phyloP scores from a whole-genome alignment of 2,329 filamentous ascomycete genomes.

The Emergomyces orientalis region DNA sequence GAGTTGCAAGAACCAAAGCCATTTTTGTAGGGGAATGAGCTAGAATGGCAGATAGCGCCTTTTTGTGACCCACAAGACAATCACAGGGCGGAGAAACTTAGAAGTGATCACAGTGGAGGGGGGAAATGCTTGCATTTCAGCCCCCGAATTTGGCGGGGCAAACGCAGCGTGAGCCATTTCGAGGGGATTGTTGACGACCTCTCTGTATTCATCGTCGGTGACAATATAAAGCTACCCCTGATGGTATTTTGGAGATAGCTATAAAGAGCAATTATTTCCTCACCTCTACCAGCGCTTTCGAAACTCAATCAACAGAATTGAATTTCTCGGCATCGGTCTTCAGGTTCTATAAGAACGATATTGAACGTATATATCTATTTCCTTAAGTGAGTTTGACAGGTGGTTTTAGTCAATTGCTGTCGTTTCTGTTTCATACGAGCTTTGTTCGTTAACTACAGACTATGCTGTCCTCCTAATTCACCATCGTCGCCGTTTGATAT shows the following conservation, averaged over 20 bases:
- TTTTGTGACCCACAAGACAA: background rate
- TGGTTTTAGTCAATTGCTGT: background rate
- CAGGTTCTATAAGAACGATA: background rate
- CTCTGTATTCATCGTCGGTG: background rate
- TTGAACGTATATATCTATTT: background rate
- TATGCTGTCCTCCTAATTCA: background rate
- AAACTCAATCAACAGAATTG: background rate
- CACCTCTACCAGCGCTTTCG: background rate
- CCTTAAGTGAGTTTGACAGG: background rate
- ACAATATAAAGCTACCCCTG: background rate
- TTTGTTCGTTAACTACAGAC: too few species aligned
- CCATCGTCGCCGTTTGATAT: background rate
- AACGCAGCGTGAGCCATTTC: background rate
- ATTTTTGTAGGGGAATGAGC: too few species aligned
- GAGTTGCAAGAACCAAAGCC: too few species aligned
- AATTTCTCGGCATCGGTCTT: background rate
- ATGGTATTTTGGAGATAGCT: background rate
- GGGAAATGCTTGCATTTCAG: too few species aligned
- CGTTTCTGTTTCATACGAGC: too few species aligned
- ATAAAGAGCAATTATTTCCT: background rate
- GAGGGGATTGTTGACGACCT: background rate
- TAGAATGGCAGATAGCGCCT: background rate
- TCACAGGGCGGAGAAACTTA: background rate
- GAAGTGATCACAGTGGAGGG: too few species aligned
- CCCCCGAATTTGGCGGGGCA: background rate